Conservation (phyloP, 257 asterid species). For the Solanum chmielewskii region DNA sequence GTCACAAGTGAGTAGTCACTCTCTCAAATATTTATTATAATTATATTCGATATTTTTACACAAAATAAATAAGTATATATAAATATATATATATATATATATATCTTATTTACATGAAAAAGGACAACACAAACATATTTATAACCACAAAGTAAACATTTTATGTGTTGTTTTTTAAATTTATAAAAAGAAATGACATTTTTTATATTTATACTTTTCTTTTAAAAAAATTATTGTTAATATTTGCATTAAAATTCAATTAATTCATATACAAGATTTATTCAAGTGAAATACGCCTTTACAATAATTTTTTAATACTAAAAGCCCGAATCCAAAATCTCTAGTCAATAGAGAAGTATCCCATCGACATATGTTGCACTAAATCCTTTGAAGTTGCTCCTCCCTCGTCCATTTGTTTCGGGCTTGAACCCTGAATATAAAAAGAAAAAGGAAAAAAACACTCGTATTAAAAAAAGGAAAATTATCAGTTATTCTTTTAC, state of each 20-base stretch:
- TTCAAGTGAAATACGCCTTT: no score
- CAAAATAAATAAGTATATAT: background rate
- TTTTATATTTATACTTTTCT: no score
- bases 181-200: no score
- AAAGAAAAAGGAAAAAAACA: no score
- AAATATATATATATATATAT: background rate
- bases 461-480: rapidly evolving
- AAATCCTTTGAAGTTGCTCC: no score
- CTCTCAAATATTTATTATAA: background rate
- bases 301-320: no score
- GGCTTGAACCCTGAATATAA: rapidly evolving
- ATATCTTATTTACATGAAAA: background rate
- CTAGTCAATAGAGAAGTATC: rapidly evolving
- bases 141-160: background rate
- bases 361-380: no score
- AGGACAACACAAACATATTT: background rate
- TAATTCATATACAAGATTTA: no score
- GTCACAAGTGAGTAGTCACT: background rate
- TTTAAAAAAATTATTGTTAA: no score
- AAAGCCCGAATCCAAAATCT: no score
- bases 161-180: background rate
- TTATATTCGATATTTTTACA: background rate
- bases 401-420: no score
- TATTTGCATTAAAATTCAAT: rapidly evolving
- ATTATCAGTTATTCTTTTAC: no score